phyloP scores from a whole-genome alignment of 2,329 filamentous ascomycete species.

The Botrytis hyacinthi region DNA sequence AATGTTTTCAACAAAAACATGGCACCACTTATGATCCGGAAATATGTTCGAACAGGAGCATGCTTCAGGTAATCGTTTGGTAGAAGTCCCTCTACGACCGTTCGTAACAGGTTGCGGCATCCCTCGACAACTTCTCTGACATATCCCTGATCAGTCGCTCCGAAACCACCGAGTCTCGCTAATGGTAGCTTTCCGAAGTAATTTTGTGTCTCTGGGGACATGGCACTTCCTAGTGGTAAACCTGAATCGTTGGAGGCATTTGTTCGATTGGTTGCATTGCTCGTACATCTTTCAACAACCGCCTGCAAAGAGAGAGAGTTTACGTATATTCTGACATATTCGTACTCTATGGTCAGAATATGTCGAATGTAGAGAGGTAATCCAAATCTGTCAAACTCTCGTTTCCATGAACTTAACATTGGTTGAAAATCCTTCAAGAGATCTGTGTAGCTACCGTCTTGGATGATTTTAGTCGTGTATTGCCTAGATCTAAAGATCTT shows the following conservation, averaged over 20 bases:
- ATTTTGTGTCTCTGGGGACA: conserved; percentile 64
- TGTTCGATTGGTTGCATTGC: conserved; percentile 56
- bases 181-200: conserved; percentile 64
- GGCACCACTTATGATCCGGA: conserved; percentile 80
- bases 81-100: conserved; percentile 73
- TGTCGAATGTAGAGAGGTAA: conserved; percentile 65
- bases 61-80: conserved; percentile 77
- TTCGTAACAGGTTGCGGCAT: conserved; percentile 71
- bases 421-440: conserved; percentile 79
- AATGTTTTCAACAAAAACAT: conserved; percentile 87
- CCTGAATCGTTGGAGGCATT: conserved; percentile 39
- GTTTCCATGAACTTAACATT: conserved; percentile 74
- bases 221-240: conserved; percentile 41
- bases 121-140: conserved; percentile 76
- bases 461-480: conserved; percentile 84
- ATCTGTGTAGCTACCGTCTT: conserved; percentile 78
- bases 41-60: conserved; percentile 79
- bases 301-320: conserved; percentile 93
- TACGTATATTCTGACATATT: conserved; percentile 91
- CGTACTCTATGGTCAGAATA: conserved; percentile 90
- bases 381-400: conserved; percentile 75
- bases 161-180: conserved; percentile 62
- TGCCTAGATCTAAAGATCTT: conserved; percentile 83
- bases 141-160: conserved; percentile 67
- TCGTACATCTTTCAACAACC: conserved; percentile 88